Evolutionary conservation across 2,329 filamentous ascomycete genomes (phyloP), one percentile per base, ranked within the genome.

Genomic region (Chrysosporium queenslandicum): DNA sequence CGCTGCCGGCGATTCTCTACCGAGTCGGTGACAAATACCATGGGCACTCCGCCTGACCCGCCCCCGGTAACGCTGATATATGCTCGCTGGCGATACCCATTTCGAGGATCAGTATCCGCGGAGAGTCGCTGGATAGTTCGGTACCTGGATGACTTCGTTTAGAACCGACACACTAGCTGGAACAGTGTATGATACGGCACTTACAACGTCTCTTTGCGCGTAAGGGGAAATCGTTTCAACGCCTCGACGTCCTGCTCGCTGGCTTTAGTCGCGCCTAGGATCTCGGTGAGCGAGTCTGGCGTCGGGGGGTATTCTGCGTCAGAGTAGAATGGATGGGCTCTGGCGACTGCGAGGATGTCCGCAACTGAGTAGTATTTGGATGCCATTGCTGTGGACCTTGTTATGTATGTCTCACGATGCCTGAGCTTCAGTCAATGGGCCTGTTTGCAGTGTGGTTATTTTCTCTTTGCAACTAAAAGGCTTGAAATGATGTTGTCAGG

Each of bases 61-160:
- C 73, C 73, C 0, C 73, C 72, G 0, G 72, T 74, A 0, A 62
- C 61, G 37, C 69, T 72, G 0, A 67, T 62, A 47, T 74, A 75
- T 2, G 63, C 57, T 20, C 62, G 63, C 2, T 60, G 61, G 0
- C 72, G 69, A 51, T 69, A 74, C 0, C 58, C 64, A 54, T 73
- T 74, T 1, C 61, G 20, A 0, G 63, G 58, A 23, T 53, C 60
- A 0, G 56, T 57, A 50, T 74, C 71, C 2, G 60, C 46, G 4
- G 66, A 60, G 0, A 74, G 65, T 12, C 69, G 61, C 12, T 67
- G 55, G 18, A 72, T 64, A 0, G 56, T 53, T 0, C 53, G 53
- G 32, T 73, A 72, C 0, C 70, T 74, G 12, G 2, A 23, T 12
- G 36, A 8, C 20, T n/a, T n/a, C 6, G 3, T 23, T 32, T 11